Conservation (phyloP, 2,329 filamentous ascomycete species). For the Tolypocladium endophyticum region DNA sequence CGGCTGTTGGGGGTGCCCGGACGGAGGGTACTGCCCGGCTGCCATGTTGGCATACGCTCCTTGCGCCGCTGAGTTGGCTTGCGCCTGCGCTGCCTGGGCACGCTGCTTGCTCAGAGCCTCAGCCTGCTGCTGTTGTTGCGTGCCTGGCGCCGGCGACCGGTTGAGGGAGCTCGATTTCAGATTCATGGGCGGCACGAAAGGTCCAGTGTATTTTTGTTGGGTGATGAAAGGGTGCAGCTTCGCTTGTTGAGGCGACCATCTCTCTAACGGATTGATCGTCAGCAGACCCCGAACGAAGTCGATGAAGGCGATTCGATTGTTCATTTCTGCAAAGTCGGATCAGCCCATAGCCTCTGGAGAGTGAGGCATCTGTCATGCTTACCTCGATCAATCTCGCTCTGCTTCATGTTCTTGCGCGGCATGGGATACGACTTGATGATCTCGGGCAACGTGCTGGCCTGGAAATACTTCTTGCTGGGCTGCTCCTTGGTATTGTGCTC, state of each 20-base stretch:
- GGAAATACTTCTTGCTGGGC: constrained; percentile 99
- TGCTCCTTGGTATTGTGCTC: constrained; percentile 97
- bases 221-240: constrained; percentile 98
- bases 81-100: constrained; percentile 59
- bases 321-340: constrained; percentile 64
- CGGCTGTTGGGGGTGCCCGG: constrained; percentile 39
- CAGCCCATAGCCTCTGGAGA: background rate
- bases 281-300: constrained; percentile 92
- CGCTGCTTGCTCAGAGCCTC: constrained; percentile 91
- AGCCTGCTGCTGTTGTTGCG: constrained; percentile 91
- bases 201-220: constrained; percentile 91
- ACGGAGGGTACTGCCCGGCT: constrained; percentile 35
- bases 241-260: constrained; percentile 96
- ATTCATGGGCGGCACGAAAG: constrained; percentile 96
- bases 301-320: constrained; percentile 93
- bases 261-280: constrained; percentile 88
- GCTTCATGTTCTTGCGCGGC: constrained; percentile 99
- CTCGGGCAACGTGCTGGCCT: constrained; percentile 83
- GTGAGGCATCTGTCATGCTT: constrained; percentile 7
- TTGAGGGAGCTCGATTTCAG: constrained; percentile 78
- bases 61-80: constrained; percentile 58
- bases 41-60: constrained; percentile 49
- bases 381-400: constrained; percentile 93
- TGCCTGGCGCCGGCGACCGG: constrained; percentile 82
- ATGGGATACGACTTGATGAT: constrained; percentile 98